These are phyloP conservation scores for Ricinus communis DNA, from an alignment of 345 rosid genomes.

Conservation along the genomic window DNA sequence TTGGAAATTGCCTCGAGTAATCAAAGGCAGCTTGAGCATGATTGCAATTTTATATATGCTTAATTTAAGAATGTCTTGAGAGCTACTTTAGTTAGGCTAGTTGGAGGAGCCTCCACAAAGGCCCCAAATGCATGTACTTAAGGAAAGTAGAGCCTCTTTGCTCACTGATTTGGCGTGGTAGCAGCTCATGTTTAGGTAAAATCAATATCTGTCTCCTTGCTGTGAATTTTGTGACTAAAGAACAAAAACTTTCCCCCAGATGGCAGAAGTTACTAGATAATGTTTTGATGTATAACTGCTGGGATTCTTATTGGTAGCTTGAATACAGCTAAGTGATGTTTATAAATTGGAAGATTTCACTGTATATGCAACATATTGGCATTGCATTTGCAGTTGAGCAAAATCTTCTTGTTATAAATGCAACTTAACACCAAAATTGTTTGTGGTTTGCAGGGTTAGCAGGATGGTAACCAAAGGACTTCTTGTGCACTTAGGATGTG, in stretches of 20 bases:
- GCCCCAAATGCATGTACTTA: not conserved
- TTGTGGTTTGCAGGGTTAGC: constrained; percentile 57
- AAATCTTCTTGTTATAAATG: not conserved
- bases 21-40: too few species aligned
- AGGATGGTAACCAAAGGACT: constrained; percentile 83
- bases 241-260: not conserved
- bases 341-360: not conserved
- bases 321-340: not conserved
- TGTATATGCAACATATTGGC: not conserved
- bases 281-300: not conserved
- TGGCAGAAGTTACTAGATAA: not conserved
- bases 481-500: constrained; percentile 85
- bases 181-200: not conserved
- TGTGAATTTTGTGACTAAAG: not conserved
- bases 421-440: constrained; percentile 7
- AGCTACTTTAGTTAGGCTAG: too few species aligned
- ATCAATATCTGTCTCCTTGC: not conserved
- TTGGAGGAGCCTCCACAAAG: not conserved
- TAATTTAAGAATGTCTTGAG: too few species aligned
- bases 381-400: too few species aligned
- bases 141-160: not conserved
- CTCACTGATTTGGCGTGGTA: not conserved
- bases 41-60: too few species aligned
- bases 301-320: not conserved
- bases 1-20: too few species aligned